Base-by-base conservation (phyloP, 148 eudicot species). In the Rhododendron simsii region DNA sequence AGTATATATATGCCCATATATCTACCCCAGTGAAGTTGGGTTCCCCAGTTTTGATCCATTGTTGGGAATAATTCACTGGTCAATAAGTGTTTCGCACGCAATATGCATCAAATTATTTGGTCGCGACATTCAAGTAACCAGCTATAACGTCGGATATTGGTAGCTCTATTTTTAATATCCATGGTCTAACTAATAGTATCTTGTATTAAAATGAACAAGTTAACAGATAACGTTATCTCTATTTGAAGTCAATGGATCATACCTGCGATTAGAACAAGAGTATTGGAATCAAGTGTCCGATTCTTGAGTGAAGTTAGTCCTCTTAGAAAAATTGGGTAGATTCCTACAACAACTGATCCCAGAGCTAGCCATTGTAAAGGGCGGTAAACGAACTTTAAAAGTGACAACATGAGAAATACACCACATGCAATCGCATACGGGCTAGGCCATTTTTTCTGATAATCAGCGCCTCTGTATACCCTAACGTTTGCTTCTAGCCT, bases 181-280 rank as follows among this genome's bases (percentile, higher is more conserved):
- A 37, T 37, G 39, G 39, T 37, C 39, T 37, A 37, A 37, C 39
- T 37, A 37, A 37, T 37, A 37, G 47, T 45, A 45, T 45, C 10
- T 45, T 12, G 12, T 47, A 47, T 47, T 47, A 47, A 10, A 10
- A 47, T 47, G 1, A 47, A 47, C 50, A 47, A 51, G 55, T 51
- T 51, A 51, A 13, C 55, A 51, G 16, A 51, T 51, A 51, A 13
- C 20, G 59, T 51, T 51, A 51, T 33, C 35, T 33, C 35, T 33
- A 1, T 33, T 33, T 33, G 35, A 33, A 15, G 20, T 39, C 23
- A 57, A 59, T 18, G 2, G 80, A 2, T 41, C 10, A 59, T 45
- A 96, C 99, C 99, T 86, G 99, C 91, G 87, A 95, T 88, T 39
- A 95, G 86, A 59, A 92, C 91, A 33, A 96, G 94, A 79, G 93